Base-by-base conservation (phyloP, 495 filamentous ascomycete genomes). In the Annulohypoxylon nitens region DNA sequence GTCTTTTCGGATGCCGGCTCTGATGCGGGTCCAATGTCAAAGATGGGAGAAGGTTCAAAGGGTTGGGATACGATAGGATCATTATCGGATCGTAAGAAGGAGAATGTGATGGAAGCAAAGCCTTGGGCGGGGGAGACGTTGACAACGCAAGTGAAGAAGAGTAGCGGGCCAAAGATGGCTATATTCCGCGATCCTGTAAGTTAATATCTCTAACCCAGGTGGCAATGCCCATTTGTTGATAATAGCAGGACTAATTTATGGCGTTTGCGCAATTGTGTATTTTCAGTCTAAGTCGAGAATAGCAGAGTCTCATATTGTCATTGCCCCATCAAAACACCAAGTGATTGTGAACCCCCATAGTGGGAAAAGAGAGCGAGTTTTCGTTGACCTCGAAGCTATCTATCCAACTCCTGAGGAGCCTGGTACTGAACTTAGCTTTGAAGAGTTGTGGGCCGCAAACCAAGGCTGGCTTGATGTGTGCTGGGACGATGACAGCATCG, bases 151-250 rank as follows among this genome's bases (percentile, higher is more conserved):
- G 96, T 93, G 76, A 94, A 92, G 78, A 87, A 90, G 75, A 88
- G 82, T 64, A 91, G 88, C 51, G 86, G 85, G 36, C 86, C 92
- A 57, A 99, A 98, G 84, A 89, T 99, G 89, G 84, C 90, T 76
- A 88, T 98, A 18, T 99, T 97, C 86, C 94, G 94, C 84, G 96
- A 99, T 86, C 88, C 92, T 92, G 96, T 98, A 90, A 89, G 95
- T 88, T 61, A 25, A 69, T 65, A 75, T 43, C 30, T 69, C 65
- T 66, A 67, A 73, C 54, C 77, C 77, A 74, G 82, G 80, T 64
- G 71, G 74, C 74, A 67, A 69, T 79, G 84, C 85, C 80, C 85
- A 81, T 74, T 87, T 93, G 89, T 97, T 97, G 94, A 97, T 95
- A 87, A 91, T 89, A 88, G 89, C 87, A 97, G 94, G 94, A 97